Evolutionary conservation across 257 asterid species (phyloP), one percentile per base, ranked within the genome.

Genomic region (Rubia yunnanensis): DNA sequence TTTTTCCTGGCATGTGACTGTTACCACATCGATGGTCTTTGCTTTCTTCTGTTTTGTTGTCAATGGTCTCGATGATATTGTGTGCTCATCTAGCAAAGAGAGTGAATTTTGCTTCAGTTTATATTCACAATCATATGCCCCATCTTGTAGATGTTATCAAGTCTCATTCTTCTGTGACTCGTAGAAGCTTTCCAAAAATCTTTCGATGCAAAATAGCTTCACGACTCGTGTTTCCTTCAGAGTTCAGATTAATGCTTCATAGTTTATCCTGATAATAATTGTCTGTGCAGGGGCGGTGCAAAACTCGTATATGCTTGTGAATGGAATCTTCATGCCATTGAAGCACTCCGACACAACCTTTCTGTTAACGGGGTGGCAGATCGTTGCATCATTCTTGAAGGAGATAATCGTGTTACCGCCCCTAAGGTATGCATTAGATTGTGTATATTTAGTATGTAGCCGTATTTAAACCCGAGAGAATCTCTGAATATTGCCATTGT

Each of bases 221-320:
- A 28, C 30, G 39, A 22, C 52, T 38, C 35, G 32, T 7, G 32
- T 36, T 18, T 1, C 48, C 9, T 36, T 36, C 59, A 20, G n/a
- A n/a, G n/a, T n/a, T n/a, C n/a, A n/a, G n/a, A n/a, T 32, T 20
- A 6, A 22, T 49, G 46, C 31, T 65, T 74, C 13, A 8, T 74
- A 22, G 3, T 61, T 70, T 73, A 6, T 18, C 27, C 8, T 75
- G 39, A 13, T 39, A 28, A 27, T 54, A 36, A 9, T 58, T 67
- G 71, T 58, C 66, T 70, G 46, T 55, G 63, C 82, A 94, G 97
- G 86, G 91, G 95, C 59, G 74, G 77, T 28, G 97, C 95, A 27
- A 86, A 88, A 79, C 65, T 81, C 78, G 92, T 94, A 56, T 94
- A 94, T 76, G 97, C 99, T 27, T 94, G 99, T 76, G 95, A 94